phyloP scores from a whole-genome alignment of 495 filamentous ascomycete species.

The Hyaloscypha variabilis region DNA sequence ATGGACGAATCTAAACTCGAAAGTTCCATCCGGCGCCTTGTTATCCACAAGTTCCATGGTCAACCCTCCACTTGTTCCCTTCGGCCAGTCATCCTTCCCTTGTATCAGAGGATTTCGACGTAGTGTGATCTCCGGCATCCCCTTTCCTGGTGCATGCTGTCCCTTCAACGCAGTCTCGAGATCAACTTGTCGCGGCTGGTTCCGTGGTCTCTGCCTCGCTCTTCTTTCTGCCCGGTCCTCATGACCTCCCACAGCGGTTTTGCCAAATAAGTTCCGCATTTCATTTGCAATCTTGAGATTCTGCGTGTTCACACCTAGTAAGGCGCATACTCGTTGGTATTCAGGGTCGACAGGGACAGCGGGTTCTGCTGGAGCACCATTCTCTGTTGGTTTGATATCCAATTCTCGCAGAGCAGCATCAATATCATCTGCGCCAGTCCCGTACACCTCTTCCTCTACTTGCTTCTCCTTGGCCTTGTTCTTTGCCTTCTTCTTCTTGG shows the following conservation, averaged over 20 bases:
- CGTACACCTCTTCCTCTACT: conserved; percentile 44
- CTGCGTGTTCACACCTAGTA: conserved; percentile 75
- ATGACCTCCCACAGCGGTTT: conserved; percentile 65
- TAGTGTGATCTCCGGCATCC: conserved; percentile 68
- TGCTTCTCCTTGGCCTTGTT: conserved; percentile 35
- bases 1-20: conserved; percentile 77
- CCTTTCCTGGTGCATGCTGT: conserved; percentile 58
- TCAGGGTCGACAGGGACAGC: conserved; percentile 31
- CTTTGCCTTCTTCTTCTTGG: conserved; percentile 66
- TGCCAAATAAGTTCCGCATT: conserved; percentile 92
- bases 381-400: conserved; percentile 32
- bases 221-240: conserved; percentile 46
- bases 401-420: conserved; percentile 76
- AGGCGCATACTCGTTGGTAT: conserved; percentile 48
- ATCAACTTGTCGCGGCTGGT: conserved; percentile 55
- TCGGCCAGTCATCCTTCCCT: conserved; percentile 91
- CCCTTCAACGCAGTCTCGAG: conserved; percentile 72
- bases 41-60: conserved; percentile 77
- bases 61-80: conserved; percentile 75
- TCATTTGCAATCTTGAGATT: conserved; percentile 88
- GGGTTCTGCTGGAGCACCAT: conserved; percentile 17
- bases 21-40: conserved; percentile 43
- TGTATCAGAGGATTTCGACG: conserved; percentile 84
- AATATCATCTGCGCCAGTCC: conserved; percentile 71
- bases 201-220: conserved; percentile 52